phyloP scores from a whole-genome alignment of 2,329 filamentous ascomycete genomes.

The Venturia nashicola region DNA sequence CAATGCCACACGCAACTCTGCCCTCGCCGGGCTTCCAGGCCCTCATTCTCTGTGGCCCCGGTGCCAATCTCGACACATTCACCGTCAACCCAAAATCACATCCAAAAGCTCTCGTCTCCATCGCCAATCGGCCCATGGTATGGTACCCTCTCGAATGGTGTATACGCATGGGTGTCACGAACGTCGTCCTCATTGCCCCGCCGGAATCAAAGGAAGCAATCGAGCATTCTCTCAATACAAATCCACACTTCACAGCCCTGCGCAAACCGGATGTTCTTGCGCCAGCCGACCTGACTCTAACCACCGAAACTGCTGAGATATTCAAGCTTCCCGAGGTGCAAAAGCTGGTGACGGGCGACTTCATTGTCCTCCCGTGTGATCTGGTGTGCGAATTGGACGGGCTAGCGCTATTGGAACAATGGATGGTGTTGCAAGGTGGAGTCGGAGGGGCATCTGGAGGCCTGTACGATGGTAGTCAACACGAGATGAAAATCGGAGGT shows the following conservation, averaged over 20 bases:
- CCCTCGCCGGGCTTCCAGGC: conserved; percentile 70
- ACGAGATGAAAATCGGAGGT: conserved; percentile 37
- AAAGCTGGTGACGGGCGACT: conserved; percentile 68
- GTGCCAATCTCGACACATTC: conserved; percentile 71
- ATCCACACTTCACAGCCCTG: conserved; percentile 63
- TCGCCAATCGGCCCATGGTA: conserved; percentile 78
- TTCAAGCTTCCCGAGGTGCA: conserved; percentile 74
- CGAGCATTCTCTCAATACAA: conserved; percentile 58
- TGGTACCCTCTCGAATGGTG: conserved; percentile 85
- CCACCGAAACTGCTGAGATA: conserved; percentile 80
- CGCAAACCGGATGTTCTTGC: conserved; percentile 66
- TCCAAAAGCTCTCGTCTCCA: conserved; percentile 69
- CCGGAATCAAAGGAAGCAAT: conserved; percentile 51
- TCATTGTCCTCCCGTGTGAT: conserved; percentile 85
- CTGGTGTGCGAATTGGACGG: conserved; percentile 82
- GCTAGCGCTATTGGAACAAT: conserved; percentile 72
- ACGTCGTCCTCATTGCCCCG: conserved; percentile 46
- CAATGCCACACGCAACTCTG: conserved; percentile 67
- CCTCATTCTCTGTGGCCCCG: conserved; percentile 70
- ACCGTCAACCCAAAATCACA: conserved; percentile 69
- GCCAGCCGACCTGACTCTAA: conserved; percentile 63
- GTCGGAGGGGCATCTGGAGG: conserved; percentile 48
- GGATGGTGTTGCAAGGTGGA: conserved; percentile 75
- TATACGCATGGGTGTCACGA: conserved; percentile 65
- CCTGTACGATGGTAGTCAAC: conserved; percentile 27